Base-by-base conservation (phyloP, 768 basidiomycete species). In the Boletus vermiculosoides region DNA sequence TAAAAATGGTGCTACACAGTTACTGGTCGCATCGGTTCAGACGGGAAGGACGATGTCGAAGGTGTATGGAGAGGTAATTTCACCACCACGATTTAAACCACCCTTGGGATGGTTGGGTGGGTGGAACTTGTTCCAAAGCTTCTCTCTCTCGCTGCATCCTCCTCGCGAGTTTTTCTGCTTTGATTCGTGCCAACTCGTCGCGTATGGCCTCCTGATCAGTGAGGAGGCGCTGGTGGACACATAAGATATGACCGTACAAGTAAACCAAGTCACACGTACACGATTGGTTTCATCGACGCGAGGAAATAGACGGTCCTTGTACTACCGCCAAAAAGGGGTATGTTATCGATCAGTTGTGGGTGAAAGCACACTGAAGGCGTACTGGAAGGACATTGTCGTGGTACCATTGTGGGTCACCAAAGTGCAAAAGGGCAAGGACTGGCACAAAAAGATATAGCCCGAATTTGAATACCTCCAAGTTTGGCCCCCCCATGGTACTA, bases 381-480 rank as follows among this genome's bases (percentile, higher is more conserved):
- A 92, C 88, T 9, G 92, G 91, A 36, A 90, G 74, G 56, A 95
- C 91, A 62, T 90, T 78, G 47, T 78, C 75, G 54, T 81, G 79
- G 66, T 94, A 94, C 92, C 92, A 94, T 41, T 87, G 83, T 6
- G 91, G 90, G 70, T 94, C 90, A 44, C 92, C 92, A 66, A 90
- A 94, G 72, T 93, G 88, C 49, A 92, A 74, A 66, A 94, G 81
- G 23, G 90, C 86, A 45, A 81, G 75, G 55, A 94, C 83, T 11
- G 92, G 92, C 56, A 92, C 85, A 64, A 92, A 92, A 54, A 94
- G 84, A 71, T 94, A 94, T 18, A 92, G 73, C 4, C 84, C 84
- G 64, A 94, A 94, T 74, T 93, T 94, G 85, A 94, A 92, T 18
- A 94, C 81, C 72, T 94, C 92, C 52, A 94, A 84, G 70, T 89